Base-by-base conservation (phyloP, 1,139 yeast species). In the Yamadazyma jaroonii region DNA sequence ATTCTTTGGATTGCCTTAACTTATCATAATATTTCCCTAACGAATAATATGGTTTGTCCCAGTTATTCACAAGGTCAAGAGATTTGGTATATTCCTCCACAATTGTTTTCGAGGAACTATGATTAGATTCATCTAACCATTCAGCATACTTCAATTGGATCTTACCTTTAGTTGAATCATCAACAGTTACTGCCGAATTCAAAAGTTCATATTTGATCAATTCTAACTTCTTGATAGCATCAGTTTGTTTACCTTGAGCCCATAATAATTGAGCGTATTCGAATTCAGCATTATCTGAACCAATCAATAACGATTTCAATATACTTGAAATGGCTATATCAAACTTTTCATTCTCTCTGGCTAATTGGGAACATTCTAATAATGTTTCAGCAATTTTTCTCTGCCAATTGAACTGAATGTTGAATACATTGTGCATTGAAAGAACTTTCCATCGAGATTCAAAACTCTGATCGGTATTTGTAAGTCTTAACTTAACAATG, bases 91-190 rank as follows among this genome's bases (percentile, higher is more conserved):
- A 94, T 47, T 87, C 86, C 21, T 74, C 72, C 27, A 85, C 75
- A 36, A 92, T 84, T 25, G 81, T 82, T 25, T 74, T 75, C 5
- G 95, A 81, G 8, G 89, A 81, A 25, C 92, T 82, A 55, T 88
- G 94, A 37, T 89, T 92, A 0, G 97, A 86, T 34, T 72, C 72
- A 53, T 89, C 97, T 13, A 89, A 64, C 98, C 98, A 94, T 43
- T 80, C 78, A 0, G 97, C 88, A 54, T 87, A 87, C 41, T 84
- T 81, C 31, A 92, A 63, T 37, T 87, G 86, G 11, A 79, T 76
- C 30, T 70, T 64, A 2, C 87, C 75, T 34, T 64, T 61, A 28
- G 45, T 48, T 14, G 40, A 44, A 10, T 32, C 27, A 22, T 40
- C 36, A 1, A 26, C 14, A 6, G 31, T 35, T 4, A 17, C 10